Evolutionary conservation across 2,329 filamentous ascomycete species (phyloP), one percentile per base, ranked within the genome.

Genomic region (Neobulgaria alba): DNA sequence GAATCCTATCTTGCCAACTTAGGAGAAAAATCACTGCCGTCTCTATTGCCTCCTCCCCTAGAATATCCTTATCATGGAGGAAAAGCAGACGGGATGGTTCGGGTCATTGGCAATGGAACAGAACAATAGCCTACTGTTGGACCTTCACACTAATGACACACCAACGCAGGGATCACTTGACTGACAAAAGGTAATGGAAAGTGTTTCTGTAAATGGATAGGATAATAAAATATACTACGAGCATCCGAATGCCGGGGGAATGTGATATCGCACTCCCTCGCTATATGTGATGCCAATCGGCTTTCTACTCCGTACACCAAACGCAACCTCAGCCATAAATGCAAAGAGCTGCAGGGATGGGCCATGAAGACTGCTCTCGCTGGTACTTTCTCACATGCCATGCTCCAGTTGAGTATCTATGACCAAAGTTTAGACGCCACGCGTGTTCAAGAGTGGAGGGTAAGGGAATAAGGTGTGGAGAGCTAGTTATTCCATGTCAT

Each of bases 121-220:
- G n/a, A n/a, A n/a, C n/a, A n/a, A n/a, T n/a, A n/a, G n/a, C n/a
- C n/a, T n/a, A n/a, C n/a, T n/a, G n/a, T n/a, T n/a, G n/a, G n/a
- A n/a, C n/a, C n/a, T n/a, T n/a, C n/a, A n/a, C 41, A 43, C 33
- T 36, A 43, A 41, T 40, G 36, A 45, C 32, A 45, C 33, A 39
- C 19, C 20, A 41, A 33, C 37, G 45, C 48, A 51, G 48, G 49
- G 46, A 40, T n/a, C n/a, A n/a, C n/a, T n/a, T n/a, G n/a, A 26
- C 7, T 26, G 23, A 12, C 23, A 26, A 26, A 26, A 12, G 7
- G 12, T 7, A 7, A 65, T 63, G 64, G 64, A 66, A 65, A 64
- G 46, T 60, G 57, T 65, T 65, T 51, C 63, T 66, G 36, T 49
- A 59, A 64, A 63, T 54, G 63, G 63, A 62, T 54, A 53, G 50